phyloP scores from a whole-genome alignment of 2,329 filamentous ascomycete species.

The Aspergillus texensis region DNA sequence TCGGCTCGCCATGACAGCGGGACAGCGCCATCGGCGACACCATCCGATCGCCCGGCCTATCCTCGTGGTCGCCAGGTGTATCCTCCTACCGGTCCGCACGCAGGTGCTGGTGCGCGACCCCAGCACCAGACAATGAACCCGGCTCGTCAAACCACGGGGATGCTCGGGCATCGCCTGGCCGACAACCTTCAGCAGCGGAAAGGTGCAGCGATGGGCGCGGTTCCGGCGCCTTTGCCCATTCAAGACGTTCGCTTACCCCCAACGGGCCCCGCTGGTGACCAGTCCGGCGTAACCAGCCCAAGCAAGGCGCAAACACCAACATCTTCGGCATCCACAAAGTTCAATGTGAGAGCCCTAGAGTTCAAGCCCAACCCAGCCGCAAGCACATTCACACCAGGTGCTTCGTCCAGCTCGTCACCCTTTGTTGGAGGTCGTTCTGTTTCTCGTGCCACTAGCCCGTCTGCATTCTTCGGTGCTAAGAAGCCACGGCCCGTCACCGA shows the following conservation, averaged over 20 bases:
- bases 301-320: conserved; percentile 55
- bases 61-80: conserved; percentile 51
- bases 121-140: conserved; percentile 48
- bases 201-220: conserved; percentile 39
- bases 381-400: conserved; percentile 74
- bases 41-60: conserved; percentile 52
- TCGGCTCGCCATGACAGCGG: conserved; percentile 52
- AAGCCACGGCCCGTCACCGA: conserved; percentile 67
- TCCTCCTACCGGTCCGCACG: conserved; percentile 51
- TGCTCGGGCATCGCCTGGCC: conserved; percentile 54
- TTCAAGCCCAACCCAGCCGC: conserved; percentile 86
- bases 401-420: conserved; percentile 66
- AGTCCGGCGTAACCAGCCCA: conserved; percentile 48
- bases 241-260: conserved; percentile 73
- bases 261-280: conserved; percentile 68
- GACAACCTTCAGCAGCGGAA: conserved; percentile 58
- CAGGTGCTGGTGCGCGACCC: conserved; percentile 42
- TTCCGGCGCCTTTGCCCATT: conserved; percentile 59
- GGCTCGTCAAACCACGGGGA: conserved; percentile 46
- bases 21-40: conserved; percentile 36
- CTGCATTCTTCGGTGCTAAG: conserved; percentile 66
- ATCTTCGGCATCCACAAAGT: conserved; percentile 55
- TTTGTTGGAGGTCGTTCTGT: conserved; percentile 55
- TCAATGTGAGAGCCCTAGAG: conserved; percentile 68
- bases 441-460: conserved; percentile 52